phyloP scores from a whole-genome alignment of 495 filamentous ascomycete species.

The Aspergillus biplanus region DNA sequence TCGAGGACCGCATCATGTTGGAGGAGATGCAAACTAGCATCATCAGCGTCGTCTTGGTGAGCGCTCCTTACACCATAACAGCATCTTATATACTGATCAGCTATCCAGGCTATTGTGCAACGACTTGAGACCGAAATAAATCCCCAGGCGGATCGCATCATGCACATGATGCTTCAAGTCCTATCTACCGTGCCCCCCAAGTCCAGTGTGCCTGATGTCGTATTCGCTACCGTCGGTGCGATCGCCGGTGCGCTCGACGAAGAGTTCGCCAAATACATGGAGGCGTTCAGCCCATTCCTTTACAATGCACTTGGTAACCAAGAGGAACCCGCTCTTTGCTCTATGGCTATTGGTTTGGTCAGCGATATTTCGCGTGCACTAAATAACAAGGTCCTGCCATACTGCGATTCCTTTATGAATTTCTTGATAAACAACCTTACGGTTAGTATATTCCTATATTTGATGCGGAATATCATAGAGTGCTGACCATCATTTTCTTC shows the following conservation, averaged over 20 bases:
- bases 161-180: conserved; percentile 82
- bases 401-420: conserved; percentile 98
- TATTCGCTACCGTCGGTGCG: conserved; percentile 87
- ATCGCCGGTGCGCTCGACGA: conserved; percentile 87
- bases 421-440: conserved; percentile 86
- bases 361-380: conserved; percentile 93
- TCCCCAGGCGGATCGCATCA: conserved; percentile 90
- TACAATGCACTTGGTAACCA: conserved; percentile 93
- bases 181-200: conserved; percentile 77
- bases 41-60: conserved; percentile 77
- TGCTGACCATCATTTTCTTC: conserved; percentile 44
- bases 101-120: conserved; percentile 72
- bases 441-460: conserved; percentile 55
- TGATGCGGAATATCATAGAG: conserved; percentile 25
- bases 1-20: conserved; percentile 90
- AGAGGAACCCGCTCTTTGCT: conserved; percentile 89
- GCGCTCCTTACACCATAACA: conserved; percentile 8
- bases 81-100: conserved; percentile 20
- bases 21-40: conserved; percentile 98
- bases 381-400: conserved; percentile 87
- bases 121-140: conserved; percentile 89
- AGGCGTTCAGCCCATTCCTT: conserved; percentile 84
- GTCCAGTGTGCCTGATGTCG: conserved; percentile 90
- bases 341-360: conserved; percentile 96
- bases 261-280: conserved; percentile 96